phyloP scores from a whole-genome alignment of 176 grass and related monocot species.

The Raddia distichophylla region DNA sequence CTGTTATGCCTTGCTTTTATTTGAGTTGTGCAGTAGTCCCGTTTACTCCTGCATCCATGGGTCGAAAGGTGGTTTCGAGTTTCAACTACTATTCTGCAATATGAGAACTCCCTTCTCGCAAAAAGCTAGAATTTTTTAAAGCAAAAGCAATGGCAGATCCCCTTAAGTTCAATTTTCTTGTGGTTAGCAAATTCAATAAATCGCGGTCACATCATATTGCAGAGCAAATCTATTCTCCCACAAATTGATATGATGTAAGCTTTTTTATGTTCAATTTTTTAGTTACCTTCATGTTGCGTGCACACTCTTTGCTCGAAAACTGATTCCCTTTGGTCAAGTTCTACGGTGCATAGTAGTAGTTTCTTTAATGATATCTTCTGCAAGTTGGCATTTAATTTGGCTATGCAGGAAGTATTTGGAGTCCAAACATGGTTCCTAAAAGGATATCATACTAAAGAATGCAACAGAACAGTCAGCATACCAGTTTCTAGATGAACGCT shows the following conservation, averaged over 20 bases:
- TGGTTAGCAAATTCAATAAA: conserved; percentile 36
- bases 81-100: conserved; percentile 22
- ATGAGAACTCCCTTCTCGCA: conserved; percentile 8
- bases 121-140: conserved; percentile 30
- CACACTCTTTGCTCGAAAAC: conserved; percentile 16
- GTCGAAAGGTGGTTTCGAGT: conserved; percentile 18
- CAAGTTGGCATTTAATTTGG: conserved; percentile 29
- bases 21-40: conserved; percentile 14
- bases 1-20: background rate
- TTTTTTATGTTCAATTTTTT: conserved; percentile 30
- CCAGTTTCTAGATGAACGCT: conserved; percentile 27
- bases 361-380: conserved; percentile 14
- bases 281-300: conserved; percentile 22
- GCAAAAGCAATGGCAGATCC: conserved; percentile 29
- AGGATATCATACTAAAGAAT: conserved; percentile 28
- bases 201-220: conserved; percentile 42
- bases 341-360: background rate
- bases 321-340: conserved; percentile 28
- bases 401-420: conserved; percentile 22
- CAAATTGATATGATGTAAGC: conserved; percentile 14
- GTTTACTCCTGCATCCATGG: conserved; percentile 31
- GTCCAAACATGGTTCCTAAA: conserved; percentile 22
- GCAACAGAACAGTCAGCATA: conserved; percentile 27
- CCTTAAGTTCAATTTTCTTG: conserved; percentile 24
- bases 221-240: conserved; percentile 35